These are phyloP conservation scores for Cornus kousa DNA, from an alignment of 148 eudicot species.

Conservation along the genomic window DNA sequence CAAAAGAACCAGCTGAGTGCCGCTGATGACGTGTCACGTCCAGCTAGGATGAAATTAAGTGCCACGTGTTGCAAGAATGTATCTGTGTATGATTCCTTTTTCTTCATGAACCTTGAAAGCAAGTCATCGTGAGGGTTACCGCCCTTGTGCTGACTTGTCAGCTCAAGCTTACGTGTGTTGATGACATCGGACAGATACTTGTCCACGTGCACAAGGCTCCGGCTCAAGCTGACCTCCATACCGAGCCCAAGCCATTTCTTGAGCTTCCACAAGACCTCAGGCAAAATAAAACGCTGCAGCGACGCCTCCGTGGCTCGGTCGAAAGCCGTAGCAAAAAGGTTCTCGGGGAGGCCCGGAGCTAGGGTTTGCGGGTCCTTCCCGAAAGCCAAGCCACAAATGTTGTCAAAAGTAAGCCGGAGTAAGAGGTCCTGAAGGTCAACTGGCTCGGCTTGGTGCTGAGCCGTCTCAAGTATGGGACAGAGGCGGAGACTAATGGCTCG, in stretches of 20 bases:
- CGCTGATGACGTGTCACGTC: conserved; percentile 92
- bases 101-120: conserved; percentile 89
- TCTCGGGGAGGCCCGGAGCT: conserved; percentile 63
- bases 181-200: conserved; percentile 66
- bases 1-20: conserved; percentile 96
- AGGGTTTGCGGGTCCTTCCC: conserved; percentile 80
- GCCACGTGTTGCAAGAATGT: conserved; percentile 83
- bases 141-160: conserved; percentile 48
- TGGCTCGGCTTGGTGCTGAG: conserved; percentile 43
- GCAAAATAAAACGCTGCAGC: conserved; percentile 74
- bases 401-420: conserved; percentile 84
- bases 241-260: conserved; percentile 91
- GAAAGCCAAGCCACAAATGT: conserved; percentile 85
- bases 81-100: conserved; percentile 78
- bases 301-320: conserved; percentile 88
- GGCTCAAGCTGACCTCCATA: conserved; percentile 72
- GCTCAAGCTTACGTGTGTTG: conserved; percentile 64
- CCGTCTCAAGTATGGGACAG: conserved; percentile 53
- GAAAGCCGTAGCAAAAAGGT: conserved; percentile 65
- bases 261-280: conserved; percentile 71
- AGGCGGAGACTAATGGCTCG: conserved; percentile 64
- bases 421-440: conserved; percentile 82
- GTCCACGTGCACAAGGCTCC: conserved; percentile 69
- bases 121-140: conserved; percentile 62
- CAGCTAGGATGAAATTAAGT: conserved; percentile 90